phyloP scores from a whole-genome alignment of 2,329 filamentous ascomycete genomes.

The Xylariales sp. region DNA sequence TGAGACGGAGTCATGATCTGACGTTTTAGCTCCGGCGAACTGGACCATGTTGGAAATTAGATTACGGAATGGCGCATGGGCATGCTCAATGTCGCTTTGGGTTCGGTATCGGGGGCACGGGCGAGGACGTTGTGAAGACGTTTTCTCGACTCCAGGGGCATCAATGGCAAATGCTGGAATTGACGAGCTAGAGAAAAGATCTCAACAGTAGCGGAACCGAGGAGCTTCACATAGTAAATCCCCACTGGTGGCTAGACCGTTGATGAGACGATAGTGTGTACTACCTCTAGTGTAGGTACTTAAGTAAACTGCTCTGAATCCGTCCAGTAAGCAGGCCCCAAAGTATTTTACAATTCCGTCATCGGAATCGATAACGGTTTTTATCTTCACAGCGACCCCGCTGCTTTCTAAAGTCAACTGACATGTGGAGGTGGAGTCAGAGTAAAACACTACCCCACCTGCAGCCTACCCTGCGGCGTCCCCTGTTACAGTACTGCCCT shows the following conservation, averaged over 20 bases:
- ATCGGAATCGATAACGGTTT: slow-evolving; percentile 3
- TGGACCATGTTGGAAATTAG: slow-evolving; percentile 47
- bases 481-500: too few relatives aligned
- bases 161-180: not conserved
- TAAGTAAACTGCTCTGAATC: not conserved
- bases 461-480: not conserved
- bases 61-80: slow-evolving; percentile 16
- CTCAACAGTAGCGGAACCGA: not conserved
- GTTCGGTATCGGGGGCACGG: not conserved
- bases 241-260: slow-evolving; percentile 22
- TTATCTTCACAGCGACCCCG: slow-evolving; percentile 17
- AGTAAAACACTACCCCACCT: not conserved
- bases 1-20: slow-evolving; percentile 33
- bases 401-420: not conserved
- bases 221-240: slow-evolving; percentile 8
- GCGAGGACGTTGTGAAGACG: not conserved
- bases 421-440: too few relatives aligned
- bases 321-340: slow-evolving; percentile 9
- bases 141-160: not conserved
- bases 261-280: not conserved
- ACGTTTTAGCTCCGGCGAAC: slow-evolving; percentile 37
- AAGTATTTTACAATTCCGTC: slow-evolving; percentile 4
- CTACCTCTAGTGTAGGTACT: too few relatives aligned
- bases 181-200: not conserved
- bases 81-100: slow-evolving; percentile 8